Evolutionary conservation across 83 land plant genomes (phyloP).

Genomic region (Larix sibirica): DNA sequence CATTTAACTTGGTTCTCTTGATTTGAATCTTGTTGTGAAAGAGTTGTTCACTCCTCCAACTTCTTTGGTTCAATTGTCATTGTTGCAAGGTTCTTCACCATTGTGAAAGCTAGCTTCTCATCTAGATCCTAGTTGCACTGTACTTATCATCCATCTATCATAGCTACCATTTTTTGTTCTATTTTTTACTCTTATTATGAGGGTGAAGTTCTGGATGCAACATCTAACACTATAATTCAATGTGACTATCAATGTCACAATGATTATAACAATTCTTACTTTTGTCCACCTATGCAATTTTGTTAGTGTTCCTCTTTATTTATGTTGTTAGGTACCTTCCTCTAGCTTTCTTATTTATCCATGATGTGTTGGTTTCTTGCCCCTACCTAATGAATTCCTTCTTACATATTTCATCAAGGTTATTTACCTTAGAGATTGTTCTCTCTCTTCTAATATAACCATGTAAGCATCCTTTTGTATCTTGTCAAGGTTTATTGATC

Average conservation of each 20-base stretch:
- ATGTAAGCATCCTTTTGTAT: background rate
- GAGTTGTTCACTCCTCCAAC: background rate
- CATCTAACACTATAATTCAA: background rate
- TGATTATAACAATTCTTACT: background rate
- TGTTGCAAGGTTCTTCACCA: background rate
- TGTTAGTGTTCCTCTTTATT: background rate
- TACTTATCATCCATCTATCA: background rate
- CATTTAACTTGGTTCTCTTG: background rate
- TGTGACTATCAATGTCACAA: background rate
- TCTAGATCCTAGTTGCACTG: background rate
- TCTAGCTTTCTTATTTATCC: background rate
- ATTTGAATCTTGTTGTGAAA: background rate
- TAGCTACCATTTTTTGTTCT: no score
- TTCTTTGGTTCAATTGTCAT: background rate
- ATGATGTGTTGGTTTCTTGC: background rate
- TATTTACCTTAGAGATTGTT: background rate
- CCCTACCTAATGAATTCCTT: background rate
- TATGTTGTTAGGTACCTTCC: background rate
- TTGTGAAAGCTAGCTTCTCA: background rate
- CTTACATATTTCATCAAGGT: background rate
- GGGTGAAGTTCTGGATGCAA: background rate
- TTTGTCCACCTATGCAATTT: background rate
- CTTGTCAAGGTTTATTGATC: background rate
- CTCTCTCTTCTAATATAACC: background rate
- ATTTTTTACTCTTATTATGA: background rate